Conservation (phyloP, 257 asterid genomes). For the Fraxinus excelsior region DNA sequence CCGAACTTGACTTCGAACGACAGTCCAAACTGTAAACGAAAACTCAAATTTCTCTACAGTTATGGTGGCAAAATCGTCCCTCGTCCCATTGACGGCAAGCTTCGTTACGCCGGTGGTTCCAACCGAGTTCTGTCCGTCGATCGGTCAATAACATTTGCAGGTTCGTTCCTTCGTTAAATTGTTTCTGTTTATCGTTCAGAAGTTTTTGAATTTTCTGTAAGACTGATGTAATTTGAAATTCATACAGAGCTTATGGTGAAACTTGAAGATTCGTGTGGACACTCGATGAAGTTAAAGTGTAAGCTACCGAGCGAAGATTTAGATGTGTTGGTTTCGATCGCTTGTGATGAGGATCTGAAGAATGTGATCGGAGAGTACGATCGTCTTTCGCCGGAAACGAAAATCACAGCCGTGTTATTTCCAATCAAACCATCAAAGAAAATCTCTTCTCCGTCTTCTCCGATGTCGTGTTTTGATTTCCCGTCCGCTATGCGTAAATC, state of each 20-base stretch:
- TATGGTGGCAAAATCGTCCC: conserved; percentile 48
- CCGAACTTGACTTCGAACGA: conserved; percentile 16
- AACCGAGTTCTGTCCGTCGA: conserved; percentile 46
- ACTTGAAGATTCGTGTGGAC: conserved; percentile 71
- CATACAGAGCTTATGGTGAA: conserved; percentile 67
- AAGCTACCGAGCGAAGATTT: conserved; percentile 76
- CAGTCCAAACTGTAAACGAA: background rate
- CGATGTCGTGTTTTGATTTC: conserved; percentile 61
- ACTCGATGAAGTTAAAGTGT: conserved; percentile 67
- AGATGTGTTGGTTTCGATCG: conserved; percentile 67
- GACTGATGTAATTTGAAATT: background rate
- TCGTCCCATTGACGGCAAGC: conserved; percentile 45
- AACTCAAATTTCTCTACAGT: conserved; percentile 49
- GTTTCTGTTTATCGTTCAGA: no score
- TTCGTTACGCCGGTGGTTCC: conserved; percentile 49
- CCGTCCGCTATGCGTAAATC: conserved; percentile 30
- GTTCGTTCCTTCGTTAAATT: conserved; percentile 22
- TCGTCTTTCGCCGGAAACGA: conserved; percentile 49
- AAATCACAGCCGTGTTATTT: conserved; percentile 68
- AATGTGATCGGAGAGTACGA: conserved; percentile 69
- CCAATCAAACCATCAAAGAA: conserved; percentile 53
- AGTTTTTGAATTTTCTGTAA: background rate
- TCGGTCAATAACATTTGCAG: conserved; percentile 41
- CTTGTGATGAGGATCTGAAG: conserved; percentile 70
- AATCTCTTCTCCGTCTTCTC: conserved; percentile 64